Base-by-base conservation (phyloP, 2,329 filamentous ascomycete species). In the Aspergillus jensenii region DNA sequence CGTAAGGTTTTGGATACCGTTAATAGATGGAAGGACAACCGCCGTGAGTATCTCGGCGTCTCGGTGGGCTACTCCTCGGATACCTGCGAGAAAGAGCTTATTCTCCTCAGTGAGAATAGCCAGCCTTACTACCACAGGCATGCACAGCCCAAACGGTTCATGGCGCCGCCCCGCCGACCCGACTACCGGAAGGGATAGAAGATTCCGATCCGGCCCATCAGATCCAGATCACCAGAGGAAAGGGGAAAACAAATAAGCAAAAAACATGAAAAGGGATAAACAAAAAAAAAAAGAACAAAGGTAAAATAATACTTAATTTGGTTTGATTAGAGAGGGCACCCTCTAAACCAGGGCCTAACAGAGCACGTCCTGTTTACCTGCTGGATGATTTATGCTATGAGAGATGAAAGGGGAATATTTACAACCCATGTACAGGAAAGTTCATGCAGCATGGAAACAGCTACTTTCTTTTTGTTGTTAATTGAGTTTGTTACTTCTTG, bases 71-170 rank as follows among this genome's bases (percentile, higher is more conserved):
- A 69, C 58, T 75, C 74, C 33, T 71, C 73, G 43, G 74, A 76
- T 56, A 74, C 74, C 4, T 76, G 75, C 61, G 75, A 77, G 62
- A 74, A 72, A 55, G 71, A 71, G 47, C 56, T 77, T 62, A 64
- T 68, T 45, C 63, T 76, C 52, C 57, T 63, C 44, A 61, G 57
- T n/a, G 62, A 68, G 37, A 58, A 55, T 17, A 37, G 15, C 35
- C 35, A n/a, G 4, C 35, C 35, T n/a, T 15, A 12, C 6, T 37
- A 37, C 15, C 15, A 5, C 15, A 37, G 14, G 35, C 15, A 37
- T n/a, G 12, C 5, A 6, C 35, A 37, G 35, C 5, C 35, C 14
- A n/a, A 7, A 37, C 12, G 35, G 35, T 15, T 7, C 35, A 37
- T 37, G 6, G 2, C 9, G 25, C 19, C 23, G n/a, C 25, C 25